phyloP scores from a whole-genome alignment of 179 eudicot genomes.

The Camellia oleifera region DNA sequence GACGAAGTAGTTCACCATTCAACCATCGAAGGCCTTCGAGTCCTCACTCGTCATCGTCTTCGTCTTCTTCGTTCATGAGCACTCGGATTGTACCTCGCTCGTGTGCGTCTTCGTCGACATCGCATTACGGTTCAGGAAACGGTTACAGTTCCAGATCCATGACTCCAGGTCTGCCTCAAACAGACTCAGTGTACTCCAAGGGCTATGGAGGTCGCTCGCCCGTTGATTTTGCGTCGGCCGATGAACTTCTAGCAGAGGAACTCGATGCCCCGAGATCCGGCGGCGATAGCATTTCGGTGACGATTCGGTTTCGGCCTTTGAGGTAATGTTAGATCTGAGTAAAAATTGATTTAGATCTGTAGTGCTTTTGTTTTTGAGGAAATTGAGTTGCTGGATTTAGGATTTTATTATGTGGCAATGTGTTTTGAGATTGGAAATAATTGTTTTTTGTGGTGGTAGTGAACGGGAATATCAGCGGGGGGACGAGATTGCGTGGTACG shows the following conservation, averaged over 20 bases:
- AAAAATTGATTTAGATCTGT: conserved; percentile 35
- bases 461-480: conserved; percentile 84
- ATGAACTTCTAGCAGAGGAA: conserved; percentile 57
- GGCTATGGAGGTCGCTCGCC: conserved; percentile 38
- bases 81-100: conserved; percentile 62
- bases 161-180: conserved; percentile 40
- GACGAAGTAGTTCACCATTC: conserved; percentile 85
- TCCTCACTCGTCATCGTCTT: conserved; percentile 69
- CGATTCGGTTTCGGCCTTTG: conserved; percentile 90
- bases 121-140: conserved; percentile 39
- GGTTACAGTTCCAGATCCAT: conserved; percentile 57
- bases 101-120: conserved; percentile 39
- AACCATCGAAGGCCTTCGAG: conserved; percentile 53
- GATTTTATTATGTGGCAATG: conserved; percentile 22
- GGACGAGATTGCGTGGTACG: conserved; percentile 86
- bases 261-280: conserved; percentile 55
- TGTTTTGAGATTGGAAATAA: conserved; percentile 13
- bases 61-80: conserved; percentile 66
- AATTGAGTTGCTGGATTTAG: neutral
- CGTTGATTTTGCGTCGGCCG: conserved; percentile 44
- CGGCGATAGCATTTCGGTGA: conserved; percentile 89
- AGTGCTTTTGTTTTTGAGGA: conserved; percentile 9
- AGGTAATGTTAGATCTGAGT: conserved; percentile 51
- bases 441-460: conserved; percentile 36
- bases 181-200: conserved; percentile 35